These are phyloP conservation scores for Hemisphaericaspora subhashii DNA, from an alignment of 1,139 yeast species.

Conservation along the genomic window DNA sequence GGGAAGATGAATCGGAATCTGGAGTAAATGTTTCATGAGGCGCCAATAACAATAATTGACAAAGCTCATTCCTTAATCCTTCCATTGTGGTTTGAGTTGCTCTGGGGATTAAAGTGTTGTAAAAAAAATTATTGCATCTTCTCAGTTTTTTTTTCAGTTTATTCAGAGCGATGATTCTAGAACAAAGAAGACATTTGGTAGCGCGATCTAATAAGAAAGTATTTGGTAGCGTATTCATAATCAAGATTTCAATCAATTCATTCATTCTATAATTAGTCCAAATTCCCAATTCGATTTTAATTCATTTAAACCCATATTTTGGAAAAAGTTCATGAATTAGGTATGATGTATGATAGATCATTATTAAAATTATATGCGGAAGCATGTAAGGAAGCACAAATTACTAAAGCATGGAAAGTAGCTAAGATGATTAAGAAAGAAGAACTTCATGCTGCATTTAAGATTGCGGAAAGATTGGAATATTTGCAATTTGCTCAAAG, in stretches of 20 bases:
- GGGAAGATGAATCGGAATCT: slow-evolving; percentile 4
- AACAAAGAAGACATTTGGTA: too few species aligned
- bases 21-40: slow-evolving; percentile 12
- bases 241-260: too few species aligned
- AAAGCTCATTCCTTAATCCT: slow-evolving; percentile 9
- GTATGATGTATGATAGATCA: slow-evolving; percentile 66
- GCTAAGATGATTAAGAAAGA: slow-evolving; percentile 71
- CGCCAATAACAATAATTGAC: slow-evolving; percentile 14
- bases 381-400: slow-evolving; percentile 68
- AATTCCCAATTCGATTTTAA: too few species aligned
- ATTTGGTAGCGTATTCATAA: too few species aligned
- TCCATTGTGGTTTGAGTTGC: slow-evolving; percentile 8
- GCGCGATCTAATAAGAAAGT: too few species aligned
- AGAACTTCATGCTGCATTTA: slow-evolving; percentile 80
- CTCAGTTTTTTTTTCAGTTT: too few species aligned
- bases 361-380: slow-evolving; percentile 71
- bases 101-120: too few species aligned
- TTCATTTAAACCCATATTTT: too few species aligned
- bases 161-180: too few species aligned
- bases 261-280: too few species aligned
- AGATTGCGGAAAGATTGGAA: slow-evolving; percentile 80
- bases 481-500: slow-evolving; percentile 62
- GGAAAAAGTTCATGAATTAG: slow-evolving; percentile 52
- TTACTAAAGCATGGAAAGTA: slow-evolving; percentile 67
- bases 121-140: too few species aligned